Conservation (phyloP, 2,329 filamentous ascomycete genomes). For the Elsinoe ampelina region DNA sequence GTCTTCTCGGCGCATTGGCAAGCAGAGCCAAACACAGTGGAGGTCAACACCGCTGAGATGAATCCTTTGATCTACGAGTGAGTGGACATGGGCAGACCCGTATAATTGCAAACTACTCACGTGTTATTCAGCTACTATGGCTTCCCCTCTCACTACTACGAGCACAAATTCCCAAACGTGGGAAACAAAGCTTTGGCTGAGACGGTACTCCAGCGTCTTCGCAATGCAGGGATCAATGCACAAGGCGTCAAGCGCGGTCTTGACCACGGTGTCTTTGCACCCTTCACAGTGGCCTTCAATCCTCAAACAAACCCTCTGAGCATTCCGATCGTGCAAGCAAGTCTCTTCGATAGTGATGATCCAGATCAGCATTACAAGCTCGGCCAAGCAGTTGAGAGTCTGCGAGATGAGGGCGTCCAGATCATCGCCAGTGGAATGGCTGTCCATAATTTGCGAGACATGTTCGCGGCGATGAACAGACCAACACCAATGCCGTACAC, state of each 20-base stretch:
- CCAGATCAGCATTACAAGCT: constrained; percentile 57
- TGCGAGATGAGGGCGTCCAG: constrained; percentile 58
- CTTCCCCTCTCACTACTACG: constrained; percentile 61
- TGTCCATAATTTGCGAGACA: constrained; percentile 35
- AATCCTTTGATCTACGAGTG: constrained; percentile 60
- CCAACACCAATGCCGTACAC: constrained; percentile 25
- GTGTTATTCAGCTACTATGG: constrained; percentile 50
- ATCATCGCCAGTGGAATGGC: constrained; percentile 68
- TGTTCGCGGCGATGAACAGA: constrained; percentile 20
- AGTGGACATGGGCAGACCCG: neutral
- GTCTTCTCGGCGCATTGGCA: constrained; percentile 76
- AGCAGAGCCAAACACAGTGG: constrained; percentile 45
- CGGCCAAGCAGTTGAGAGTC: constrained; percentile 54
- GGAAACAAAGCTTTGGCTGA: constrained; percentile 53
- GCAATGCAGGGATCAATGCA: constrained; percentile 50
- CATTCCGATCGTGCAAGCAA: constrained; percentile 61
- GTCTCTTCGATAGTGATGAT: constrained; percentile 56
- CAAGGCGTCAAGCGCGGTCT: constrained; percentile 54
- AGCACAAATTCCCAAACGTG: constrained; percentile 55
- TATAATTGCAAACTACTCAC: neutral
- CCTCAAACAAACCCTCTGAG: constrained; percentile 30
- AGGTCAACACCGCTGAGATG: constrained; percentile 57
- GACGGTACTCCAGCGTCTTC: constrained; percentile 48
- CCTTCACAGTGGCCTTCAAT: constrained; percentile 51
- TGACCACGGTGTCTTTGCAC: constrained; percentile 67